Conservation (phyloP, 306 rosid species). For the Sesbania bispinosa region DNA sequence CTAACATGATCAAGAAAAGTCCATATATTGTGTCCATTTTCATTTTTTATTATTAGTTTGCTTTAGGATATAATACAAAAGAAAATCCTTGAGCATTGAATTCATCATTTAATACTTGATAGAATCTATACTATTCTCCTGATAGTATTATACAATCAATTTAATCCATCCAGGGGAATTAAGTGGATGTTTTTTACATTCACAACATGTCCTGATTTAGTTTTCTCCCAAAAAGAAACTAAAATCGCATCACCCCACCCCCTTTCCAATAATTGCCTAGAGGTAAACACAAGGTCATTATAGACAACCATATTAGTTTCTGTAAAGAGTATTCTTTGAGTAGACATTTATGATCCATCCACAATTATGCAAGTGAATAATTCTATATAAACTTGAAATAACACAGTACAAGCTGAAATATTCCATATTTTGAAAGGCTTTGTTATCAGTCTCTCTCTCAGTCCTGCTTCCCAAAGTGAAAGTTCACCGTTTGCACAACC, state of each 20-base stretch:
- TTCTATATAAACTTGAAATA: constrained; percentile 42
- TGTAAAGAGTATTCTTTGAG: not conserved
- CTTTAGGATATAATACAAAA: too few species aligned
- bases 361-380: not conserved
- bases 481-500: constrained; percentile 59
- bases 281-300: not conserved
- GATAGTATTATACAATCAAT: too few species aligned
- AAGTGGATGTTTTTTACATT: too few species aligned
- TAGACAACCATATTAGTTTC: not conserved
- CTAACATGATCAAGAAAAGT: too few species aligned
- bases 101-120: too few species aligned
- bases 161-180: too few species aligned
- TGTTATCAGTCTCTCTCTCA: constrained; percentile 40
- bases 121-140: too few species aligned
- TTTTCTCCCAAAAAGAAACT: not conserved
- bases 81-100: too few species aligned
- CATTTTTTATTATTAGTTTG: too few species aligned
- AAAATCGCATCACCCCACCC: not conserved
- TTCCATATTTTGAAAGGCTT: constrained; percentile 46
- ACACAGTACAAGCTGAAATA: constrained; percentile 23
- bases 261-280: not conserved
- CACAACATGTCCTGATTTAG: too few species aligned
- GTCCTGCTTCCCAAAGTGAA: constrained; percentile 53
- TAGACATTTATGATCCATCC: not conserved
- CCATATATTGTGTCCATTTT: too few species aligned